Percentiles rank a stretch among this genome's conserved stretches.
Conservation (phyloP, 768 basidiomycete genomes). For the Naganishia friedmannii region DNA sequence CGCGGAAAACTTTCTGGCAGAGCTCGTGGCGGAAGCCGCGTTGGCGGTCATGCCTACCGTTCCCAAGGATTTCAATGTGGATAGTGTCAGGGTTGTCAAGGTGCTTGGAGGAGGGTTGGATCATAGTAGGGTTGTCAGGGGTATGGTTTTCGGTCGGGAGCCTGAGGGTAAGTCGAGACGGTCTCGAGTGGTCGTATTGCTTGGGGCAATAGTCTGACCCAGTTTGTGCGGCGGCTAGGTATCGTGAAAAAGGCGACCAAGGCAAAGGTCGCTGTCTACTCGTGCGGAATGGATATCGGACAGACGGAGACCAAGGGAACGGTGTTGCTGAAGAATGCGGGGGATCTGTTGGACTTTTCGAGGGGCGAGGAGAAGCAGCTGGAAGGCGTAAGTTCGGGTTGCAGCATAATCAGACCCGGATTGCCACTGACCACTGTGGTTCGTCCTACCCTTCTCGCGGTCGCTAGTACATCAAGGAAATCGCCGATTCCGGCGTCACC, state of each 20-base stretch:
- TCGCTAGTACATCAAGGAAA: conserved; percentile 86
- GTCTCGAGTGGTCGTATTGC: no score
- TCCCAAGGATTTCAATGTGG: conserved; percentile 93
- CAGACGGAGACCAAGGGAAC: conserved; percentile 99
- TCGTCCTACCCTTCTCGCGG: conserved; percentile 4
- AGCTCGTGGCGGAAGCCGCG: conserved; percentile 87
- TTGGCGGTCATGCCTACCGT: conserved; percentile 73
- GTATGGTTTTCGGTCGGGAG: conserved; percentile 97
- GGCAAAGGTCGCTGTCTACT: conserved; percentile 94
- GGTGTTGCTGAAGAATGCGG: conserved; percentile 87
- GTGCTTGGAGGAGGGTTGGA: conserved; percentile 92
- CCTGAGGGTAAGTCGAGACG: conserved; percentile 69
- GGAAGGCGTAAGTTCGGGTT: conserved; percentile 63
- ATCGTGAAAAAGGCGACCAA: conserved; percentile 74
- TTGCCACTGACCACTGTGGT: background rate
- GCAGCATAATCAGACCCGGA: background rate
- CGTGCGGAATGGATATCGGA: conserved; percentile 82
- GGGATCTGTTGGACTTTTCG: conserved; percentile 97
- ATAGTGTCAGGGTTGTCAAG: conserved; percentile 96
- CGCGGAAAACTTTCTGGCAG: conserved; percentile 74
- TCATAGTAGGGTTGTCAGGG: conserved; percentile 81
- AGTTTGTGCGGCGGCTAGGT: conserved; percentile 57
- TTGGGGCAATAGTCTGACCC: background rate
- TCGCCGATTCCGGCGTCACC: conserved; percentile 90
- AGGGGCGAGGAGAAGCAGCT: conserved; percentile 93